A percentile compares a stretch with the other conserved stretches of the same genome.
Conservation (phyloP, 345 rosid species). For the Syzygium oleosum region DNA sequence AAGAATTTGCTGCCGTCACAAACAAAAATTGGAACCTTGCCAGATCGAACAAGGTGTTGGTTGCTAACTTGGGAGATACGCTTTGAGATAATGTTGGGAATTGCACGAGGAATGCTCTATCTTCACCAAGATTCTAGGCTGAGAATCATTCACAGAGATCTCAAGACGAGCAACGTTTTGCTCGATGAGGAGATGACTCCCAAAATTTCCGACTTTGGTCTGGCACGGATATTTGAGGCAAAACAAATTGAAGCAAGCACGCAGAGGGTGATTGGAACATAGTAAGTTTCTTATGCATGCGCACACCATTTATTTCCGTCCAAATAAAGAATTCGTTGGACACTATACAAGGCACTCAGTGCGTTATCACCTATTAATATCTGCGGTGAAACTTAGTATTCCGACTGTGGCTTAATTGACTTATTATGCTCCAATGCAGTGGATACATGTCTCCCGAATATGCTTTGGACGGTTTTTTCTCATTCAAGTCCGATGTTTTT, state of each 20-base stretch:
- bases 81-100: constrained; percentile 46
- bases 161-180: constrained; percentile 57
- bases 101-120: constrained; percentile 59
- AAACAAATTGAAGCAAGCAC: constrained; percentile 45
- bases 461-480: constrained; percentile 52
- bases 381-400: not conserved
- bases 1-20: not conserved
- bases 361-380: not conserved
- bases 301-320: not conserved
- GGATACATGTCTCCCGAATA: constrained; percentile 72
- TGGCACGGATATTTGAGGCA: constrained; percentile 59
- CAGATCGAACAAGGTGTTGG: constrained; percentile 19
- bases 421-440: constrained; percentile 5
- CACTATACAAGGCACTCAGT: not conserved
- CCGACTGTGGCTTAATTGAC: not conserved
- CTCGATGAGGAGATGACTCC: constrained; percentile 62
- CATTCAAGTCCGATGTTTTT: constrained; percentile 50
- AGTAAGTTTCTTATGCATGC: constrained; percentile 24
- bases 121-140: constrained; percentile 72
- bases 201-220: constrained; percentile 71
- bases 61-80: constrained; percentile 41
- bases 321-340: not conserved
- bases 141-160: constrained; percentile 64
- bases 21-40: not conserved
- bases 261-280: constrained; percentile 57